These are phyloP conservation scores for Tremellales sp. DNA, from an alignment of 1,284 basidiomycete genomes.

Conservation along the genomic window DNA sequence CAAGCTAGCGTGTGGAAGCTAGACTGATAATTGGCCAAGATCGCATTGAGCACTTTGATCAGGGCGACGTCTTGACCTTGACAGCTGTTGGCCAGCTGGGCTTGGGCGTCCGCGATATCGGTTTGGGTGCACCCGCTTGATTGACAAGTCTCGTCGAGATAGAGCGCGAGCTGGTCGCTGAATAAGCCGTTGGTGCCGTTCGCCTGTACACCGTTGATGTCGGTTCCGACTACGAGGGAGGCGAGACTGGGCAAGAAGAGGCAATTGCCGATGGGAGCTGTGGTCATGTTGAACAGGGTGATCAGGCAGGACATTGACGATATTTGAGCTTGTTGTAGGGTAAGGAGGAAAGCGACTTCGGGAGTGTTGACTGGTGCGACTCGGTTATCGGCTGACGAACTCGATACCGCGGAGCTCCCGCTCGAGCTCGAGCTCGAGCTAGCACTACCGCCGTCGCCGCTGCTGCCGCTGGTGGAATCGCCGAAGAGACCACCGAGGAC, in stretches of 20 bases:
- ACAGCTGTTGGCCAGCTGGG: slow-evolving; percentile 18
- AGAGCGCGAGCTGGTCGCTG: slow-evolving; percentile 23
- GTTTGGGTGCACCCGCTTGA: slow-evolving; percentile 12
- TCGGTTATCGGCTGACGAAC: too few relatives aligned
- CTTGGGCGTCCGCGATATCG: slow-evolving; percentile 18
- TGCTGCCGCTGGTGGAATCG: too few relatives aligned
- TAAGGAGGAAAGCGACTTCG: slow-evolving; percentile 29
- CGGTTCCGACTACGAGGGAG: slow-evolving; percentile 11
- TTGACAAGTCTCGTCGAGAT: slow-evolving; percentile 22
- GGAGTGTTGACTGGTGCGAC: background rate
- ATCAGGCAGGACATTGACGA: slow-evolving; percentile 36
- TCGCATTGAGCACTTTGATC: slow-evolving; percentile 15
- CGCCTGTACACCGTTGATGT: slow-evolving; percentile 1
- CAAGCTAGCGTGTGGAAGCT: slow-evolving; percentile 35
- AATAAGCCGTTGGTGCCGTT: slow-evolving; percentile 6
- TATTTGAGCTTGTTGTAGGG: slow-evolving; percentile 31
- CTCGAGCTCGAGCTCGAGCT: too few relatives aligned
- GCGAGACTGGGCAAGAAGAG: slow-evolving; percentile 25
- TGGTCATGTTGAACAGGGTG: slow-evolving; percentile 38
- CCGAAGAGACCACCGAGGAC: background rate
- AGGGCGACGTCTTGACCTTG: slow-evolving; percentile 8
- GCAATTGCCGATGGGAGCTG: slow-evolving; percentile 27
- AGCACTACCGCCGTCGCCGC: too few relatives aligned
- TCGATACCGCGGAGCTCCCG: too few relatives aligned
- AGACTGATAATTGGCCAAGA: slow-evolving; percentile 28